A percentile compares a stretch with the other conserved stretches of the same genome.
These are phyloP conservation scores for Tuber indicum DNA, from an alignment of 495 filamentous ascomycete genomes.

Conservation along the genomic window DNA sequence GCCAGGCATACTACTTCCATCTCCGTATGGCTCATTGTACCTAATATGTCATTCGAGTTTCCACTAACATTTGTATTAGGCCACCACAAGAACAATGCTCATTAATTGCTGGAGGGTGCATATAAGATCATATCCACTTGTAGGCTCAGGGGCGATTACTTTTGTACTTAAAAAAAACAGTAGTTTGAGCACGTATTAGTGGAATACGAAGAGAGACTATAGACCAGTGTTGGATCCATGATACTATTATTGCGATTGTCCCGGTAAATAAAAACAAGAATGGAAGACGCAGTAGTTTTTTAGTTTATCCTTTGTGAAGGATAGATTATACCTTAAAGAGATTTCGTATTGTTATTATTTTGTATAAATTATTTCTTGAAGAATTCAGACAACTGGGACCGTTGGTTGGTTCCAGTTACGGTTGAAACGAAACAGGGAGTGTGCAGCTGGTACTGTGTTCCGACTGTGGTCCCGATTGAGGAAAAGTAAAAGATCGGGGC, in stretches of 20 bases:
- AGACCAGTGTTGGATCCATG: not conserved
- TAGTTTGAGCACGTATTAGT: not conserved
- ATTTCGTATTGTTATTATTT: not conserved
- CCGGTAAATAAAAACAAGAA: not conserved
- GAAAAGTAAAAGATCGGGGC: not conserved
- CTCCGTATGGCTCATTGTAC: conserved; percentile 62
- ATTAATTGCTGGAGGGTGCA: conserved; percentile 53
- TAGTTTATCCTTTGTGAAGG: not conserved
- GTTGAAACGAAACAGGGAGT: not conserved
- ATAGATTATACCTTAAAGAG: not conserved
- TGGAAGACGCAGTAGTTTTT: not conserved
- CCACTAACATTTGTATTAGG: conserved; percentile 52
- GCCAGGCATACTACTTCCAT: conserved; percentile 99
- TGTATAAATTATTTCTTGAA: not conserved
- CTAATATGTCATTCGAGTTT: not conserved
- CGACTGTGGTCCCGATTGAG: not conserved
- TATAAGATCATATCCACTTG: not conserved
- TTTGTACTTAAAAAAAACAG: not conserved
- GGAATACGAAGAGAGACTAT: not conserved
- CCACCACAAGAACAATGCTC: conserved; percentile 98
- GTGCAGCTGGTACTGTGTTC: not conserved
- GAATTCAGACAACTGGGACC: not conserved
- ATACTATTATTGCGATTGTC: not conserved
- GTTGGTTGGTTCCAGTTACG: not conserved
- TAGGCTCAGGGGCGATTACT: not conserved